phyloP scores from a whole-genome alignment of 1,284 basidiomycete genomes.

The Chalciporus piperatoides region DNA sequence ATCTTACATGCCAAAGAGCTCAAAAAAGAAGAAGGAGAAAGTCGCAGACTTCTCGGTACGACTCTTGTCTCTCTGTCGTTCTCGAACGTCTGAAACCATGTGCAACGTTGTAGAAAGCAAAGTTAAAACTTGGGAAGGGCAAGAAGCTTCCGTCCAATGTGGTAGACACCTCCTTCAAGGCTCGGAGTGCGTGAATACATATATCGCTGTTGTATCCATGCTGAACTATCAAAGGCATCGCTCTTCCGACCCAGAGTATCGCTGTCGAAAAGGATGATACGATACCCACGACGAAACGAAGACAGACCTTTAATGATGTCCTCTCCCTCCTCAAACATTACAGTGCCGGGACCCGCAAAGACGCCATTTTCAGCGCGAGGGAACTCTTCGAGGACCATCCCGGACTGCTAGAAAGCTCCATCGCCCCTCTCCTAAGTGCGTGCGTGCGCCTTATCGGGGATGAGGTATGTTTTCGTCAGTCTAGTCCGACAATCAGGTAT shows the following conservation, averaged over 20 bases:
- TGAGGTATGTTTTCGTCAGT: conserved; percentile 51
- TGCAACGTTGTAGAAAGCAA: conserved; percentile 72
- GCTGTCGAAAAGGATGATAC: conserved; percentile 47
- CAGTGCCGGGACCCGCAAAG: conserved; percentile 71
- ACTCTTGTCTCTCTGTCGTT: not conserved
- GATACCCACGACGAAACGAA: conserved; percentile 71
- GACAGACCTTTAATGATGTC: conserved; percentile 77
- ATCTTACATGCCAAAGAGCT: conserved; percentile 75
- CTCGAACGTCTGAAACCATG: conserved; percentile 9
- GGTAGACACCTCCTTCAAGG: conserved; percentile 94
- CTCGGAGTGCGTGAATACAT: conserved; percentile 60
- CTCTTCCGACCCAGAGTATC: conserved; percentile 84
- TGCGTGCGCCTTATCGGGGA: conserved; percentile 75
- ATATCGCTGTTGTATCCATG: not conserved
- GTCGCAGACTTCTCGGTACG: conserved; percentile 83
- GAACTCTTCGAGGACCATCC: conserved; percentile 75
- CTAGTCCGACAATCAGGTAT: not conserved
- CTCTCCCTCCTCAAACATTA: conserved; percentile 83
- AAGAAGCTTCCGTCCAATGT: conserved; percentile 83
- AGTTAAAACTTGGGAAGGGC: conserved; percentile 93
- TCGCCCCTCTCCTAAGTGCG: conserved; percentile 64
- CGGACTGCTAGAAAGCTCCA: conserved; percentile 50
- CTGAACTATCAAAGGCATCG: conserved; percentile 65
- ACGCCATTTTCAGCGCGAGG: conserved; percentile 77
- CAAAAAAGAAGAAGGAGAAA: conserved; percentile 84